Evolutionary conservation across 441 rosid species (phyloP).

Genomic region (Heliophila coronopifolia): DNA sequence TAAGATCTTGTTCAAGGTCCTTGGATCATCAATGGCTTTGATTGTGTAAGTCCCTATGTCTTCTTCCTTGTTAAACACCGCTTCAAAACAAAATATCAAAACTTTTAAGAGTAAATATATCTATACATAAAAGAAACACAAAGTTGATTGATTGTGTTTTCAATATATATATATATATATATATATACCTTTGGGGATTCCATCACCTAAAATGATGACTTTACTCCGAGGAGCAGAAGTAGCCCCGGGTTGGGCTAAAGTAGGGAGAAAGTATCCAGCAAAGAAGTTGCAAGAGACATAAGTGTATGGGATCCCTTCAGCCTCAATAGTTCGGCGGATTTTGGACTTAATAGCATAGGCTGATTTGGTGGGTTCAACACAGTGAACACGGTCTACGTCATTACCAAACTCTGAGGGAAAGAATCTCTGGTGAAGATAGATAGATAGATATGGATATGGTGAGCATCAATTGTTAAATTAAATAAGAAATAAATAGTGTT

Average conservation of each 20-base stretch:
- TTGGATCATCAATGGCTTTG: constrained; percentile 55
- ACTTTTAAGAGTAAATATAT: too few relatives aligned
- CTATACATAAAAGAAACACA: too few relatives aligned
- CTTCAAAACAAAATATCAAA: constrained; percentile 22
- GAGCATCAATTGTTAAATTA: too few relatives aligned
- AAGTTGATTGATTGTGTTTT: too few relatives aligned
- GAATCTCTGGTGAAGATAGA: constrained; percentile 40
- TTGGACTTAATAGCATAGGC: constrained; percentile 31
- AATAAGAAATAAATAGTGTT: too few relatives aligned
- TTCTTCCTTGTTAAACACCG: constrained; percentile 49
- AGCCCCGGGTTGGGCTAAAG: constrained; percentile 43
- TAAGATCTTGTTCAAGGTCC: constrained; percentile 60
- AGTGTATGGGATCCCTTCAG: constrained; percentile 43
- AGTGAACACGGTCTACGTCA: constrained; percentile 41
- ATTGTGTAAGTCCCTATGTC: constrained; percentile 56
- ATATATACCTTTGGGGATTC: constrained; percentile 62
- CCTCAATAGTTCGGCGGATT: constrained; percentile 39
- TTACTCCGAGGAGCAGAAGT: constrained; percentile 50
- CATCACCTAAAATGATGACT: constrained; percentile 53
- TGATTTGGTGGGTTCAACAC: constrained; percentile 48
- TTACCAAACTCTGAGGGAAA: constrained; percentile 56
- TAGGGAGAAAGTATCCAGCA: constrained; percentile 47
- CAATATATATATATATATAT: too few relatives aligned
- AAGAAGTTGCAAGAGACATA: constrained; percentile 46
- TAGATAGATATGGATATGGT: not conserved